Percentiles rank a stretch among this genome's conserved stretches.
These are phyloP conservation scores for Saksenaea oblongispora DNA, from an alignment of 371 early-diverging fungal species.

Conservation along the genomic window DNA sequence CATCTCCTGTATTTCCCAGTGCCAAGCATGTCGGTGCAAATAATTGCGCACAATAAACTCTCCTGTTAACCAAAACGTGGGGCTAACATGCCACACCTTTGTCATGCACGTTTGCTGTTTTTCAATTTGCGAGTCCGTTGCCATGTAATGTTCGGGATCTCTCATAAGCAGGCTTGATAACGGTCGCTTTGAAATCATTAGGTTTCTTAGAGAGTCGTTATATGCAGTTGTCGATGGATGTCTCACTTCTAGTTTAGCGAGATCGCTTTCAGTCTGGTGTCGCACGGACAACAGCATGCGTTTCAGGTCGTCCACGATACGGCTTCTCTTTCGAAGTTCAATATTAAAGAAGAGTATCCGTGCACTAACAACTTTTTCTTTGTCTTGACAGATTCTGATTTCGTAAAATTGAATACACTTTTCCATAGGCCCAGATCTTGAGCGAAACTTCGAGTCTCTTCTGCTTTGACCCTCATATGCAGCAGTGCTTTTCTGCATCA, in stretches of 20 bases:
- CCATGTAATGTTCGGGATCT: constrained; percentile 39
- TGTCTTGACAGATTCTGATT: constrained; percentile 29
- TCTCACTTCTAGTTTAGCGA: constrained; percentile 8
- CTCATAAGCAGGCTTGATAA: constrained; percentile 48
- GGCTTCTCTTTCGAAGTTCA: constrained; percentile 21
- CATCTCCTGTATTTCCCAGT: constrained; percentile 61
- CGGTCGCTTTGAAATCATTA: constrained; percentile 39
- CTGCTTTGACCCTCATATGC: not conserved
- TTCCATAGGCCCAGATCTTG: not conserved
- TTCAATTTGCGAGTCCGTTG: constrained; percentile 1
- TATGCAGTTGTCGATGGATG: constrained; percentile 9
- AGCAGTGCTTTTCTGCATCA: not conserved
- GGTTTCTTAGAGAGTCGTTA: not conserved
- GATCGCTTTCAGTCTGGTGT: not conserved
- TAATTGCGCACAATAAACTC: constrained; percentile 59
- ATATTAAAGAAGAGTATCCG: constrained; percentile 55
- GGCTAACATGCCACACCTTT: constrained; percentile 24
- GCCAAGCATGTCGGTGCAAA: constrained; percentile 59
- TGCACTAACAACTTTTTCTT: constrained; percentile 21
- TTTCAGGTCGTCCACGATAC: constrained; percentile 35
- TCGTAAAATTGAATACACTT: constrained; percentile 27
- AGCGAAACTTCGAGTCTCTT: not conserved
- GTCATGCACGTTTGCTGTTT: constrained; percentile 8
- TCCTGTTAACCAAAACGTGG: constrained; percentile 29
- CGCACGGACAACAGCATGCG: not conserved